Percentiles rank a stretch among this genome's conserved stretches.
Conservation (phyloP, 352 stramenopile species). For the Phytophthora sp. region DNA sequence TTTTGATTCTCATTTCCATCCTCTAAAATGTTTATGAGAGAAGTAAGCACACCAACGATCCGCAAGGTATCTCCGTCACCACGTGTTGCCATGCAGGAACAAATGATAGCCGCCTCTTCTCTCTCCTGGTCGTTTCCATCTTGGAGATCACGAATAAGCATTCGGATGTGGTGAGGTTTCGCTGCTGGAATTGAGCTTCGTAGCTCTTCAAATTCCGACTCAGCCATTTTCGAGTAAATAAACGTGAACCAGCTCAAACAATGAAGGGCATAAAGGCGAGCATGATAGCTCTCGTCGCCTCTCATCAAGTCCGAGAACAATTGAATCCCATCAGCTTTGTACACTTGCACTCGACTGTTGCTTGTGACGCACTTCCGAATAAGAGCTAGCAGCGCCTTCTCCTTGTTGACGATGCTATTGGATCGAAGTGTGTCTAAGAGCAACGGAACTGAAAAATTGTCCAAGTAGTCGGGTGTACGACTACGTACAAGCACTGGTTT, state of each 20-base stretch:
- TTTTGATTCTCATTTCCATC: conserved; percentile 23
- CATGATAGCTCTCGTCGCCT: conserved; percentile 17
- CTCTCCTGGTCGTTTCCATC: conserved; percentile 15
- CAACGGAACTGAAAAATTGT: conserved; percentile 19
- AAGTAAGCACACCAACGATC: conserved; percentile 9
- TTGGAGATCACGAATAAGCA: conserved; percentile 13
- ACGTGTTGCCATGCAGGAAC: conserved; percentile 22
- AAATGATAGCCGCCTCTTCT: conserved; percentile 15
- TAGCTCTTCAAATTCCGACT: conserved; percentile 19
- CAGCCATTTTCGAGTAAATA: conserved; percentile 33
- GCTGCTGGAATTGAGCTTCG: conserved; percentile 13
- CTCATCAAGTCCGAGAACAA: conserved; percentile 17
- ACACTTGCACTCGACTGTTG: conserved; percentile 26
- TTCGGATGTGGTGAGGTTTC: conserved; percentile 3
- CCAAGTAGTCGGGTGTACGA: conserved; percentile 1
- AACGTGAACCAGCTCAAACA: conserved; percentile 35
- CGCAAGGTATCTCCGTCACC: conserved; percentile 20
- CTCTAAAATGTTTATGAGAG: conserved; percentile 12
- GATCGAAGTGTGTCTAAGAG: conserved; percentile 19
- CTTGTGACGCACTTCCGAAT: conserved; percentile 28
- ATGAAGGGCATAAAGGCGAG: conserved; percentile 29
- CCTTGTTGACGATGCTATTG: not conserved
- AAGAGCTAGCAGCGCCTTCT: conserved; percentile 19
- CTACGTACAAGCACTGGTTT: conserved; percentile 16
- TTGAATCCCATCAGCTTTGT: conserved; percentile 26